Base-by-base conservation (phyloP, 176 grass and related monocot genomes). In the Puya raimondii region DNA sequence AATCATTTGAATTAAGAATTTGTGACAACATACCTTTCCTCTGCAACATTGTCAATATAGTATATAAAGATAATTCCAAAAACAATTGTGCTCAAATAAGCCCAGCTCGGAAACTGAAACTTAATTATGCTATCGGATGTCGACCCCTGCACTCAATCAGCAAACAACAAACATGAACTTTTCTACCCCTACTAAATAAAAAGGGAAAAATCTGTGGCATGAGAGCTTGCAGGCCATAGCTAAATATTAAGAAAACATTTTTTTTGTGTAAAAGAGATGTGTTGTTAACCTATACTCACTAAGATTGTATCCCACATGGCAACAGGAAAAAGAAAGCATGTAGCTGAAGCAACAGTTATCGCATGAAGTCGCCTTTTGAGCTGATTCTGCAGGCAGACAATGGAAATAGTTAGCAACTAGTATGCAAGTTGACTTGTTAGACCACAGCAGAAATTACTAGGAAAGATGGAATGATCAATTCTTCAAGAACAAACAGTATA, bases 291-390 rank as follows among this genome's bases (percentile, higher is more conserved):
- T 58, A 63, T 50, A 91, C 87, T 91, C 70, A 99, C 94, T 80
- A 99, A 80, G 33, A 99, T 99, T 67, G 94, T 93, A 80, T 93
- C 94, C 90, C 84, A 99, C 94, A 99, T 91, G 13, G 94, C 94
- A 76, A 99, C 84, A 68, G 94, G 94, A 78, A 99, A 99, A 80
- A 99, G 87, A 57, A 99, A 99, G 84, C 94, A 99, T 14, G 94
- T 88, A 47, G 94, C 94, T 70, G 89, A 83, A 81, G 94, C 94
- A 83, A 99, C 69, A 75, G 81, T 86, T 81, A 99, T 88, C 52
- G 89, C 89, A 90, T 99, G 90, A 79, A 99, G 89, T 72, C 89
- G 61, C 58, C 94, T 88, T 81, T 99, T 99, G 72, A 93, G 89
- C 70, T 93, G 94, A 93, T 90, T 99, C 94, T 99, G 80, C 12